Conservation (phyloP, 495 filamentous ascomycete species). For the Aspergillus heteromorphus region DNA sequence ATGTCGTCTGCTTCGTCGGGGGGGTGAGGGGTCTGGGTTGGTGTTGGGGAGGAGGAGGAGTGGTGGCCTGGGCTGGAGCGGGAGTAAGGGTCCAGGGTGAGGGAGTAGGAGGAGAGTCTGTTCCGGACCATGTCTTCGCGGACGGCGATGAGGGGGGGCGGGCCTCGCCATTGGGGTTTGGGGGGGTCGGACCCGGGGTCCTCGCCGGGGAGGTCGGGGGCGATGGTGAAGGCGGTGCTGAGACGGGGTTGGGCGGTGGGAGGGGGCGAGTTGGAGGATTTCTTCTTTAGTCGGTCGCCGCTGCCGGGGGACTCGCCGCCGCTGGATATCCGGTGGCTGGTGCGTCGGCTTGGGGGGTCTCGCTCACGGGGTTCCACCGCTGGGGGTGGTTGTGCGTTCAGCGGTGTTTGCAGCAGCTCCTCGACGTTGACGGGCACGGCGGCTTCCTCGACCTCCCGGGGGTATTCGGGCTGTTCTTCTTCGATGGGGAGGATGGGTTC, state of each 20-base stretch:
- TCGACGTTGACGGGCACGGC: conserved; percentile 59
- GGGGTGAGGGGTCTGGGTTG: conserved; percentile 10
- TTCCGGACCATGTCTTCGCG: conserved; percentile 37
- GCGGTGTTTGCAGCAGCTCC: conserved; percentile 65
- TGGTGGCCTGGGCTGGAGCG: conserved; percentile 26
- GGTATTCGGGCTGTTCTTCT: conserved; percentile 19
- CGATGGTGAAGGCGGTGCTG: conserved; percentile 1
- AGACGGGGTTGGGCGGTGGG: conserved; percentile 7
- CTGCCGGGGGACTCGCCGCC: no score
- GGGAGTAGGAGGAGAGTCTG: conserved; percentile 35
- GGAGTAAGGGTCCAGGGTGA: conserved; percentile 30
- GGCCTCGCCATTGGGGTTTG: conserved; percentile 28
- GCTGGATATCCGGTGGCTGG: conserved; percentile 12
- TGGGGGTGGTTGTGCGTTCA: conserved; percentile 39
- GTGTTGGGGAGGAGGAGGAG: no score
- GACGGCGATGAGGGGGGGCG: conserved; percentile 36
- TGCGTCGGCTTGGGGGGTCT: conserved; percentile 11
- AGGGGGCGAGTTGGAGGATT: conserved; percentile 6
- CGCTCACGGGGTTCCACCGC: conserved; percentile 24
- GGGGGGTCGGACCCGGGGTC: conserved; percentile 6
- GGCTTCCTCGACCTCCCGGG: conserved; percentile 37
- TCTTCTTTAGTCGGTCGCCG: conserved; percentile 6
- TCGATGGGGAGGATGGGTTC: conserved; percentile 52
- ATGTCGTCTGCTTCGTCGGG: conserved; percentile 59
- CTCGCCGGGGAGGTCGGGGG: conserved; percentile 6